Evolutionary conservation across 345 rosid species (phyloP).

Genomic region (Erysimum cheiranthoides): DNA sequence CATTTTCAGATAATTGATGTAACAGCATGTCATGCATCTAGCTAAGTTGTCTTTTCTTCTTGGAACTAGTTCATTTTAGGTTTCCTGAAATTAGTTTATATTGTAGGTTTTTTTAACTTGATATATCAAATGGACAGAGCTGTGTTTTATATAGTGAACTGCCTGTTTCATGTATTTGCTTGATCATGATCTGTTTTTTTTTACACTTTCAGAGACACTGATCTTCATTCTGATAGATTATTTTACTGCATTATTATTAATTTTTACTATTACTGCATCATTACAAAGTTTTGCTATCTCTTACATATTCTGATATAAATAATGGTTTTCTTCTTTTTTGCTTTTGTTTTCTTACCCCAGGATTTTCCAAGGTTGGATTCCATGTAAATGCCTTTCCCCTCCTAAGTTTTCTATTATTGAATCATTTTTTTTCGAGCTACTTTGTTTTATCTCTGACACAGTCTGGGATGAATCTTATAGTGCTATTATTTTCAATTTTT

Average conservation of each 20-base stretch:
- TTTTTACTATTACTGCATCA: constrained; percentile 17
- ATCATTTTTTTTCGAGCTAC: constrained; percentile 14
- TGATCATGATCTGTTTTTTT: constrained; percentile 15
- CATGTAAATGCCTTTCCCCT: constrained; percentile 50
- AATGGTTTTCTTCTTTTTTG: constrained; percentile 16
- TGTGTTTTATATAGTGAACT: constrained; percentile 6
- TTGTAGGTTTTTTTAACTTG: constrained; percentile 26
- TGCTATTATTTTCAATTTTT: constrained; percentile 19
- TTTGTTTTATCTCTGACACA: constrained; percentile 18
- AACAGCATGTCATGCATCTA: constrained; percentile 24
- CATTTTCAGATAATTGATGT: constrained; percentile 4
- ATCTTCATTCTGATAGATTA: constrained; percentile 15
- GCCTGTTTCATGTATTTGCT: constrained; percentile 17
- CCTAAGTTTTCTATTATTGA: constrained; percentile 25
- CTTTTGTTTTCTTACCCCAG: constrained; percentile 40
- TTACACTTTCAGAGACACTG: constrained; percentile 17
- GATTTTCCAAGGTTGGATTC: constrained; percentile 53
- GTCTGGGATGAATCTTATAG: constrained; percentile 18
- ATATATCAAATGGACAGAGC: constrained; percentile 4
- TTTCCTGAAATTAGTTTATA: constrained; percentile 19
- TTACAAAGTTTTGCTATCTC: constrained; percentile 1
- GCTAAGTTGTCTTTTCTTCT: constrained; percentile 3
- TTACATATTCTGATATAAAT: constrained; percentile 7
- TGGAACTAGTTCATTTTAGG: constrained; percentile 29
- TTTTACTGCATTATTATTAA: constrained; percentile 11